phyloP scores from a whole-genome alignment of 805 yeast species.

The Kuraishia hungarica region DNA sequence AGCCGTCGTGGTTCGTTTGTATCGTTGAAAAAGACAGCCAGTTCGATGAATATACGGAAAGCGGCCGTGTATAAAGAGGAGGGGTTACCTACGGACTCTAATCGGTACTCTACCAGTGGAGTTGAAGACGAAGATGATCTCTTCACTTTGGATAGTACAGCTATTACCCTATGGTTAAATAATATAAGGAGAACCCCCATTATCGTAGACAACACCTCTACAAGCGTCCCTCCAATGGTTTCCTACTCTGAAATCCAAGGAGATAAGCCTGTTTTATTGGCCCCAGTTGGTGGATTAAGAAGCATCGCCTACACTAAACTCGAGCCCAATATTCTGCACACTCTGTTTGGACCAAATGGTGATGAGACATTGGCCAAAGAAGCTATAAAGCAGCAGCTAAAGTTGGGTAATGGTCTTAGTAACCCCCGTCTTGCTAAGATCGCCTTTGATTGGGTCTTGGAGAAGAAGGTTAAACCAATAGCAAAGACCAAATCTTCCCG shows the following conservation, averaged over 20 bases:
- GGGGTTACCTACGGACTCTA: not conserved
- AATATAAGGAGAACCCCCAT: slow-evolving; percentile 7
- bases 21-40: not conserved
- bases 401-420: slow-evolving; percentile 4
- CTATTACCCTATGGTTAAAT: slow-evolving; percentile 20
- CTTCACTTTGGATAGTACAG: slow-evolving; percentile 20
- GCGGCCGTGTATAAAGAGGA: not conserved
- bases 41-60: not conserved
- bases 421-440: slow-evolving; percentile 22
- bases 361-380: not conserved
- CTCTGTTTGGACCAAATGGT: slow-evolving; percentile 9
- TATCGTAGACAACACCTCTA: not conserved
- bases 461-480: slow-evolving; percentile 18
- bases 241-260: not conserved
- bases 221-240: not conserved
- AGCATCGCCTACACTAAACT: slow-evolving; percentile 25
- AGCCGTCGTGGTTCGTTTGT: not conserved
- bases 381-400: not conserved
- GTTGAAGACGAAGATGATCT: slow-evolving; percentile 5
- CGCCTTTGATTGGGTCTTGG: slow-evolving; percentile 22
- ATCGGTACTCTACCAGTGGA: not conserved
- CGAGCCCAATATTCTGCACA: slow-evolving; percentile 11
- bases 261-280: slow-evolving; percentile 20
- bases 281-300: slow-evolving; percentile 34
- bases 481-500: slow-evolving; percentile 17